Evolutionary conservation across 306 rosid species (phyloP), one percentile per base, ranked within the genome.

Genomic region (Parietaria judaica): DNA sequence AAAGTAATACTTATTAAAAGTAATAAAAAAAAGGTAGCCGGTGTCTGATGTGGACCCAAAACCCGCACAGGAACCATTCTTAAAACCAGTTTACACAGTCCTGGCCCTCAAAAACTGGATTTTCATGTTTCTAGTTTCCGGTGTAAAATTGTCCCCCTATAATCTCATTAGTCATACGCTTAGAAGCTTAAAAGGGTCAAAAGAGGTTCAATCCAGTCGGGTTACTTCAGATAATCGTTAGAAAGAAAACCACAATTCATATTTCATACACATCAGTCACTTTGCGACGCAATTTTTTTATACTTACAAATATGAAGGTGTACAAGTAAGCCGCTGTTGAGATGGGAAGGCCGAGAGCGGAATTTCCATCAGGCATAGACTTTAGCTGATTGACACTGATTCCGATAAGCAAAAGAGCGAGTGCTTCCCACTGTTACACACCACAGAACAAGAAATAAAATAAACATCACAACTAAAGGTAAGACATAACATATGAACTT

Each of bases 341-440:
- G 69, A 94, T 74, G 16, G 99, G 84, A 74, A 86, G 77, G 67
- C 81, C 99, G 69, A 84, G 53, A 64, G 89, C 82, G 45, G 79
- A 11, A 52, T 82, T 50, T 52, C 95, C 97, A 74, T 89, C 91
- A 8, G 97, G 99, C 71, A 84, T 70, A 67, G 90, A 84, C 51
- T 84, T 78, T 76, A 94, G 72, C 72, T 94, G 99, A 76, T 94
- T 94, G 58, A 94, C 95, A 14, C 97, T 94, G 64, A 94, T 89
- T 35, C 99, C 97, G 67, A 94, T 94, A 45, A 94, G 97, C 86
- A 89, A 68, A 13, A 94, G 72, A 36, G 95, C 99, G 73, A 94
- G 99, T 54, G 99, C 99, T 72, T 94, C 97, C 94, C 99, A 88
- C 99, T 94, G 90, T 23, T 23, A 45, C 78, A 66, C 66, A 76